These are phyloP conservation scores for Zygosaccharomyces sapae DNA, from an alignment of 1,139 yeast genomes.

Conservation along the genomic window DNA sequence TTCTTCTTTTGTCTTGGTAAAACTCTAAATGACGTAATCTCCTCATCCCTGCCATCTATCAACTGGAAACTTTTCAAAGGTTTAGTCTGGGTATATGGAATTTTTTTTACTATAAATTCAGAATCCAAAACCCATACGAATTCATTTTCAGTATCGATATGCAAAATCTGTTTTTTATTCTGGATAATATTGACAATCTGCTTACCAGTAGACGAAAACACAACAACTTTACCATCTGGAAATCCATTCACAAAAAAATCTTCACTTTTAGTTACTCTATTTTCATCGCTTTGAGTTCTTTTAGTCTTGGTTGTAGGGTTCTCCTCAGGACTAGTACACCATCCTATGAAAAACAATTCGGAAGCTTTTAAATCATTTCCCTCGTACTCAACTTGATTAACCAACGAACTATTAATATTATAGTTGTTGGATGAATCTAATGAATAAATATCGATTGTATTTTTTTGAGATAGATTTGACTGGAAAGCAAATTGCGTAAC, in stretches of 20 bases:
- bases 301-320: constrained; percentile 18
- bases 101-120: constrained; percentile 33
- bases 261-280: constrained; percentile 13
- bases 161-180: constrained; percentile 29
- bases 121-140: constrained; percentile 33
- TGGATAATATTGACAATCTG: constrained; percentile 35
- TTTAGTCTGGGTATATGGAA: constrained; percentile 29
- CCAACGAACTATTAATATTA: constrained; percentile 32
- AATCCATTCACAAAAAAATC: constrained; percentile 31
- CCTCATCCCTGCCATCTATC: constrained; percentile 32
- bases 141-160: constrained; percentile 26
- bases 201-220: constrained; percentile 34
- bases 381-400: constrained; percentile 33
- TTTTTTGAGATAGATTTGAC: constrained; percentile 30
- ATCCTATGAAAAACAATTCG: constrained; percentile 27
- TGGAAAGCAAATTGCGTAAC: constrained; percentile 34
- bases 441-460: constrained; percentile 34
- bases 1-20: constrained; percentile 17
- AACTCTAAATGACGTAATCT: constrained; percentile 28
- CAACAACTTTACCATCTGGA: constrained; percentile 31
- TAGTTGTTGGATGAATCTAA: constrained; percentile 28
- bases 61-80: constrained; percentile 35
- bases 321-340: constrained; percentile 26
- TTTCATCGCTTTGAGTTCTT: constrained; percentile 21
- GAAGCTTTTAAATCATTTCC: constrained; percentile 28